Conservation (phyloP, 2,329 filamentous ascomycete genomes). For the Rhexocercosporidium sp. region DNA sequence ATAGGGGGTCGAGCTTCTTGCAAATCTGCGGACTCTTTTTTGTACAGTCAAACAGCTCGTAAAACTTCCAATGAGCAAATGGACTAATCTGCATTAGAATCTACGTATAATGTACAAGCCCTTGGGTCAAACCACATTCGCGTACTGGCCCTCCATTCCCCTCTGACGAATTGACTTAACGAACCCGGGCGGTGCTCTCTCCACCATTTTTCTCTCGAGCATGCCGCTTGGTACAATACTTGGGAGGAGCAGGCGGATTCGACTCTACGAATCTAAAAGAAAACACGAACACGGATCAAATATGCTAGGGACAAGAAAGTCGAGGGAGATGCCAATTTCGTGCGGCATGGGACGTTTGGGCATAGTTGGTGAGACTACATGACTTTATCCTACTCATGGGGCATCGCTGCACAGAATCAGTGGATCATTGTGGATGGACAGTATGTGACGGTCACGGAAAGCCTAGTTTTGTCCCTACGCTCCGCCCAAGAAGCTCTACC, state of each 20-base stretch:
- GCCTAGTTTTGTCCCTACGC: background rate
- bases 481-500: background rate
- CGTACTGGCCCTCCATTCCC: background rate
- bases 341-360: background rate
- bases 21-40: background rate
- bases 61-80: too few relatives aligned
- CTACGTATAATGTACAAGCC: background rate
- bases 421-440: background rate
- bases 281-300: background rate
- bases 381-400: background rate
- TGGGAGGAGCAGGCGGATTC: constrained; percentile 2
- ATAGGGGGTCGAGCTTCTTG: background rate
- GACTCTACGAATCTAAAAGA: background rate
- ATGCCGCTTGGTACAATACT: background rate
- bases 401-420: background rate
- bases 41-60: background rate
- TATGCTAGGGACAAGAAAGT: background rate
- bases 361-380: background rate
- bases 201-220: background rate
- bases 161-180: background rate
- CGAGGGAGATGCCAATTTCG: background rate
- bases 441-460: background rate
- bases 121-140: background rate
- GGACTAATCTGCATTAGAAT: background rate
- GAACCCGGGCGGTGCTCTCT: background rate